These are phyloP conservation scores for Leccinum uliginosum DNA, from an alignment of 768 basidiomycete species.

Conservation along the genomic window DNA sequence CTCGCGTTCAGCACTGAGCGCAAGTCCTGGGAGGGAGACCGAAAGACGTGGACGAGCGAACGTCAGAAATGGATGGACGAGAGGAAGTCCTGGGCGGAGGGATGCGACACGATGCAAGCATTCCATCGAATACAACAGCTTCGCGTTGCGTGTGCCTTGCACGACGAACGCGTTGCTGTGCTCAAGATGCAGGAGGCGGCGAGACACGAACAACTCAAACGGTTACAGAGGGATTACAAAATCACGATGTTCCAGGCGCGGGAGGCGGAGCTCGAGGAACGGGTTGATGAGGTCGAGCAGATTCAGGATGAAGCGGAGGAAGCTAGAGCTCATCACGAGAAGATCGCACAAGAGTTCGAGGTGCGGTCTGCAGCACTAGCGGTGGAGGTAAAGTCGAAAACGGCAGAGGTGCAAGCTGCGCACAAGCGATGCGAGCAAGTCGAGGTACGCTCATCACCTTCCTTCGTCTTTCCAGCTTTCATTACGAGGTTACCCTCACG, in stretches of 20 bases:
- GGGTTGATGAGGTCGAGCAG: conserved; percentile 50
- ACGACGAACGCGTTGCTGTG: conserved; percentile 47
- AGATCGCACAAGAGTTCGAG: conserved; percentile 25
- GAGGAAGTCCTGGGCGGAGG: conserved; percentile 55
- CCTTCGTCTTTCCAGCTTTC: not conserved
- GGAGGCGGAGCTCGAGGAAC: conserved; percentile 56
- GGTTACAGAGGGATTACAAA: conserved; percentile 61
- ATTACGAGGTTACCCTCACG: not conserved
- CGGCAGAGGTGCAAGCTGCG: conserved; percentile 36
- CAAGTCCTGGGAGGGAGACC: conserved; percentile 23
- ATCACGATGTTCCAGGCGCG: conserved; percentile 63
- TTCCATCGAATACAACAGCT: conserved; percentile 65
- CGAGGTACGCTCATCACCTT: conserved; percentile 35
- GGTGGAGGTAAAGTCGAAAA: conserved; percentile 37
- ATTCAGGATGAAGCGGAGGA: conserved; percentile 31
- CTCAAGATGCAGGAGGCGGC: conserved; percentile 51
- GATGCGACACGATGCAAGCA: conserved; percentile 57
- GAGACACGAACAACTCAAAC: conserved; percentile 54
- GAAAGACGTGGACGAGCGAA: conserved; percentile 21
- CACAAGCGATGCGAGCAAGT: conserved; percentile 42
- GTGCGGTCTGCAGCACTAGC: conserved; percentile 32
- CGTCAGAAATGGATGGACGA: conserved; percentile 47
- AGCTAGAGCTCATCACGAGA: conserved; percentile 20
- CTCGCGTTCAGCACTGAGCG: conserved; percentile 41
- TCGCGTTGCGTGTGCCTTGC: conserved; percentile 48